phyloP scores from a whole-genome alignment of 805 yeast species.

The Candida boidinii region DNA sequence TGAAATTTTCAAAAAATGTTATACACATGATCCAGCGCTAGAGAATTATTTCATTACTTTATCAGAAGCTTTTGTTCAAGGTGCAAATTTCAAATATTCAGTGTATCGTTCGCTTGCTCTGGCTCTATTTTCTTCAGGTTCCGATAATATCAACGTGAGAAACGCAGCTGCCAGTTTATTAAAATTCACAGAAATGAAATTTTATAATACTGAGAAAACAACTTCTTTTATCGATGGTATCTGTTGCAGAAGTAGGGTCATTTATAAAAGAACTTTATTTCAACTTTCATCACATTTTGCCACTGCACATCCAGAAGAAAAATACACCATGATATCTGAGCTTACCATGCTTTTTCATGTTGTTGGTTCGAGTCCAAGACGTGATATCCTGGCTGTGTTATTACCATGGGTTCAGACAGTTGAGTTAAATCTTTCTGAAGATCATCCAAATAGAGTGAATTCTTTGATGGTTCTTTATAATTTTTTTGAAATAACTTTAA shows the following conservation, averaged over 20 bases:
- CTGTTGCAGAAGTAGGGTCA: conserved; percentile 67
- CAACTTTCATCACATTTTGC: conserved; percentile 74
- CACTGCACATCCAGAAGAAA: conserved; percentile 45
- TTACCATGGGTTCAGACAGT: conserved; percentile 92
- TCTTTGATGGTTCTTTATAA: conserved; percentile 70
- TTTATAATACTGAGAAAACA: conserved; percentile 45
- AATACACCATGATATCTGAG: conserved; percentile 59
- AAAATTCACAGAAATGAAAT: conserved; percentile 51
- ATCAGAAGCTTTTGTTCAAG: conserved; percentile 51
- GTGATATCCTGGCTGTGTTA: conserved; percentile 72
- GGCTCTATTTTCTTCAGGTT: conserved; percentile 73
- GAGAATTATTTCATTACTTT: conserved; percentile 67
- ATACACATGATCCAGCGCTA: conserved; percentile 45
- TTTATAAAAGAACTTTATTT: conserved; percentile 79
- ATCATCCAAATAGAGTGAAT: conserved; percentile 26
- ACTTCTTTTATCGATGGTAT: conserved; percentile 61
- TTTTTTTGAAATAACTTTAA: conserved; percentile 76
- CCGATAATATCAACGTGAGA: conserved; percentile 59
- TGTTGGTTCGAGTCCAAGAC: conserved; percentile 49
- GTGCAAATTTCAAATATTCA: conserved; percentile 37
- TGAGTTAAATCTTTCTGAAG: conserved; percentile 37
- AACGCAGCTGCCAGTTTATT: conserved; percentile 66
- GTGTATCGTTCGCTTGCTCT: conserved; percentile 66
- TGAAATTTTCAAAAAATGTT: conserved; percentile 67
- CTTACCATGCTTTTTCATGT: conserved; percentile 60